Conservation (phyloP, 176 grass and related monocot species). For the Alloteropsis semialata region DNA sequence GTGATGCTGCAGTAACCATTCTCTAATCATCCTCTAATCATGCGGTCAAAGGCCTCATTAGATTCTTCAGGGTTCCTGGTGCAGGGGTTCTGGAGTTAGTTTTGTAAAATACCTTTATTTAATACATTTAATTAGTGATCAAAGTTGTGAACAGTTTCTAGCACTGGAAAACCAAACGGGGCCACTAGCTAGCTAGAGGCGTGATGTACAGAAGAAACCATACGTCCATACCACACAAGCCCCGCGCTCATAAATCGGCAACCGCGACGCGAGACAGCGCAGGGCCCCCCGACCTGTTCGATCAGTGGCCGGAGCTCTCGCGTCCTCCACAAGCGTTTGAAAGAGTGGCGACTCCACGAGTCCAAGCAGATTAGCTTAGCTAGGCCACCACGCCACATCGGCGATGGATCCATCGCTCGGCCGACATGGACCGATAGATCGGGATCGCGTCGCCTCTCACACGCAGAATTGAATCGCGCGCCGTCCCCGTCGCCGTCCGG, state of each 20-base stretch:
- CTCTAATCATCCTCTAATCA: too few species aligned
- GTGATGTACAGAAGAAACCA: background rate
- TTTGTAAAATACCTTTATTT: too few species aligned
- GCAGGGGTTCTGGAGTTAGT: too few species aligned
- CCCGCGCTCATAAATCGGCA: background rate
- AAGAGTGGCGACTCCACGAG: background rate
- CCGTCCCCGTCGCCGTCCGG: background rate
- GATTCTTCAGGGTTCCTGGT: too few species aligned
- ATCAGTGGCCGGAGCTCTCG: background rate
- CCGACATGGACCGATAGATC: background rate
- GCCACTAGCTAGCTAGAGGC: too few species aligned
- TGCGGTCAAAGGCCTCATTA: too few species aligned
- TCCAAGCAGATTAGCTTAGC: background rate
- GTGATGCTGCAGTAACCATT: too few species aligned
- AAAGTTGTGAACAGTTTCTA: too few species aligned
- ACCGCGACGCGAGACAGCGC: background rate
- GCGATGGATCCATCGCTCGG: background rate
- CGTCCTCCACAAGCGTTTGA: constrained; percentile 26
- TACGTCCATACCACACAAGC: background rate
- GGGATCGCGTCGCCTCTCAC: background rate
- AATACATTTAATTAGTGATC: too few species aligned
- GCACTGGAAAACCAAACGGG: too few species aligned
- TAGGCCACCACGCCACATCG: background rate
- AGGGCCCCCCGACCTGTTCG: background rate
- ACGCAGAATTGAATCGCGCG: constrained; percentile 23